Conservation (phyloP, 805 yeast genomes). For the Candida pini region DNA sequence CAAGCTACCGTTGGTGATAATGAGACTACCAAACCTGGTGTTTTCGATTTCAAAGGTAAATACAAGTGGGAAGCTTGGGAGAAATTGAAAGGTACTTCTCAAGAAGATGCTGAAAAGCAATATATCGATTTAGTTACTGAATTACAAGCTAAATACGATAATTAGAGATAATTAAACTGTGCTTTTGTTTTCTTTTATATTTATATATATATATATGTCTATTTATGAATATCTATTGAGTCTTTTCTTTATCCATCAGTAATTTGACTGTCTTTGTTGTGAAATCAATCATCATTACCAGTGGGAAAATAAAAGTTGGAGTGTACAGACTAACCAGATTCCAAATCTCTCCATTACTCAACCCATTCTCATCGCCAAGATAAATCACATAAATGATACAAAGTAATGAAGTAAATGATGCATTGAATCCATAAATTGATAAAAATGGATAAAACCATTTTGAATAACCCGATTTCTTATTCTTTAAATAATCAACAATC, state of each 20-base stretch:
- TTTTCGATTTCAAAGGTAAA: slow-evolving; percentile 90
- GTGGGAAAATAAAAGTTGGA: slow-evolving; percentile 71
- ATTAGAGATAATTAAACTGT: neutral
- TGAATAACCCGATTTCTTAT: slow-evolving; percentile 13
- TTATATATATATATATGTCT: neutral
- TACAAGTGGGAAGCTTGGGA: slow-evolving; percentile 99
- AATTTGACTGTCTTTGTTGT: slow-evolving; percentile 11
- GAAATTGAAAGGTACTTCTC: slow-evolving; percentile 74
- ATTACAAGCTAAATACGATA: slow-evolving; percentile 50
- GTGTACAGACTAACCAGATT: slow-evolving; percentile 50
- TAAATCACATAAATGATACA: slow-evolving; percentile 52
- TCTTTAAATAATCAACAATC: slow-evolving; percentile 23
- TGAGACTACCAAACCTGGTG: slow-evolving; percentile 79
- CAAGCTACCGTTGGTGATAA: slow-evolving; percentile 98
- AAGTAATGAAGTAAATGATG: slow-evolving; percentile 69
- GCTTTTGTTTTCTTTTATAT: neutral
- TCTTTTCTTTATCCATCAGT: neutral
- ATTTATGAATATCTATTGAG: neutral
- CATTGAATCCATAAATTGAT: slow-evolving; percentile 74
- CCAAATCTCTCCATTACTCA: slow-evolving; percentile 31
- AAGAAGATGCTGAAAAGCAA: slow-evolving; percentile 86
- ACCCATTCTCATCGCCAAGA: slow-evolving; percentile 33
- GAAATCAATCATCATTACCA: slow-evolving; percentile 46
- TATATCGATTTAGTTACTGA: slow-evolving; percentile 65
- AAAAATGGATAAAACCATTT: slow-evolving; percentile 26